These are phyloP conservation scores for Aspergillus costaricaensis DNA, from an alignment of 2,329 filamentous ascomycete genomes.

Conservation along the genomic window DNA sequence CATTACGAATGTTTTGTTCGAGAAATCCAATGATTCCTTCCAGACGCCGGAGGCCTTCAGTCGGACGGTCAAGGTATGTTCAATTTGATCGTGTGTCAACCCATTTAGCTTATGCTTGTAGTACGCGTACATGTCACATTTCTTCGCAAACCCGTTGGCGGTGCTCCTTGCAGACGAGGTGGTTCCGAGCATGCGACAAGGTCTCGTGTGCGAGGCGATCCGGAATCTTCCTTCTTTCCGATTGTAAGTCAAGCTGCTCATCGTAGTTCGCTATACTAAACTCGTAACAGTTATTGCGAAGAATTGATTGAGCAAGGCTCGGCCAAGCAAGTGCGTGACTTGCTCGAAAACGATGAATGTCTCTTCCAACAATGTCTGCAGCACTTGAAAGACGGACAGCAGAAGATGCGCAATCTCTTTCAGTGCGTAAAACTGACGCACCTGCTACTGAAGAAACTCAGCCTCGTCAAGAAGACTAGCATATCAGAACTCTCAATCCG, in stretches of 20 bases:
- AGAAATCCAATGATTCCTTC: constrained; percentile 61
- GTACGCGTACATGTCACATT: constrained; percentile 66
- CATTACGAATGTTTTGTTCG: constrained; percentile 54
- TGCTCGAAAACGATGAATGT: constrained; percentile 54
- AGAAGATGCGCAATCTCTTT: constrained; percentile 42
- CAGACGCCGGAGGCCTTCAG: constrained; percentile 59
- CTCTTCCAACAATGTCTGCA: constrained; percentile 47
- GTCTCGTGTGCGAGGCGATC: constrained; percentile 55
- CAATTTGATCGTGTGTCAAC: background rate
- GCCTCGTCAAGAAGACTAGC: constrained; percentile 31
- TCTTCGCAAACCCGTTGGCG: constrained; percentile 61
- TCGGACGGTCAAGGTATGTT: constrained; percentile 52
- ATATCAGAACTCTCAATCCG: constrained; percentile 41
- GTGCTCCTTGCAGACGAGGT: constrained; percentile 47
- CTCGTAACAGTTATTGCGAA: constrained; percentile 41
- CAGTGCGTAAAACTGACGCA: constrained; percentile 33
- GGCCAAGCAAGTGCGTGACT: constrained; percentile 38
- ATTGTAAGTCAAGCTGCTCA: constrained; percentile 32
- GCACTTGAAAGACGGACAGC: constrained; percentile 43
- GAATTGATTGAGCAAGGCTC: constrained; percentile 42
- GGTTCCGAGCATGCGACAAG: constrained; percentile 30
- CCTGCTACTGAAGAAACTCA: constrained; percentile 30
- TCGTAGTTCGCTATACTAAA: constrained; percentile 17
- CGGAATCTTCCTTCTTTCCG: constrained; percentile 61
- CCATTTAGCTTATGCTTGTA: constrained; percentile 35